These are phyloP conservation scores for Beta corolliflora DNA, from an alignment of 179 eudicot species.

Conservation along the genomic window DNA sequence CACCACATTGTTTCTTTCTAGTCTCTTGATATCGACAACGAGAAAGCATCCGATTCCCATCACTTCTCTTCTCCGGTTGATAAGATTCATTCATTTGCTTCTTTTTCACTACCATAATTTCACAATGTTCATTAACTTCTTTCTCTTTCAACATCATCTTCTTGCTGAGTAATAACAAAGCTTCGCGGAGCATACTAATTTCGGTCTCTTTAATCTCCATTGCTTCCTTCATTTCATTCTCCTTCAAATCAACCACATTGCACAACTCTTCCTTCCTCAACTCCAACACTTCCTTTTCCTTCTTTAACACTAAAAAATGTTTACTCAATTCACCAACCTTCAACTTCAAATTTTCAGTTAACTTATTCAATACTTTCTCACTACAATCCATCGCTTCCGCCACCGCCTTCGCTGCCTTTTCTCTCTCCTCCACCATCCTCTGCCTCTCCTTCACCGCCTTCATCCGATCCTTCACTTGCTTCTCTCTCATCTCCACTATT, in stretches of 20 bases:
- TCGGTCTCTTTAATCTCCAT: too few relatives aligned
- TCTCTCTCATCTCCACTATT: constrained; percentile 19
- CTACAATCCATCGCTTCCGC: background rate
- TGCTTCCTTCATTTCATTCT: background rate
- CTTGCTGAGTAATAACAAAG: background rate
- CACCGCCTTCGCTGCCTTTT: background rate
- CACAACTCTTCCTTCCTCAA: background rate
- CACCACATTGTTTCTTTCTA: too few relatives aligned
- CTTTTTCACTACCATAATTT: background rate
- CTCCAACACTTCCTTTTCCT: background rate
- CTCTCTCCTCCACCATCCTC: constrained; percentile 1
- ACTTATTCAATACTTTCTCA: background rate
- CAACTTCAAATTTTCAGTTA: background rate
- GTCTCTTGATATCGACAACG: too few relatives aligned
- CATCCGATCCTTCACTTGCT: constrained; percentile 27
- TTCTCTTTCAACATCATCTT: constrained; percentile 11
- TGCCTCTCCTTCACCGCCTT: background rate
- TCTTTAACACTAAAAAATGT: background rate
- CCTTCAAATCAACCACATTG: background rate
- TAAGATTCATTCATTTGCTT: background rate
- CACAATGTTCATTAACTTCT: background rate
- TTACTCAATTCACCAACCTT: background rate
- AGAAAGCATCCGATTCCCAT: too few relatives aligned
- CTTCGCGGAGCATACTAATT: background rate
- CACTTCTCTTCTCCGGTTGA: too few relatives aligned